Percentiles rank a stretch among this genome's conserved stretches.
These are phyloP conservation scores for Bifiguratus adelaidae DNA, from an alignment of 192 early-diverging fungal genomes.

Conservation along the genomic window DNA sequence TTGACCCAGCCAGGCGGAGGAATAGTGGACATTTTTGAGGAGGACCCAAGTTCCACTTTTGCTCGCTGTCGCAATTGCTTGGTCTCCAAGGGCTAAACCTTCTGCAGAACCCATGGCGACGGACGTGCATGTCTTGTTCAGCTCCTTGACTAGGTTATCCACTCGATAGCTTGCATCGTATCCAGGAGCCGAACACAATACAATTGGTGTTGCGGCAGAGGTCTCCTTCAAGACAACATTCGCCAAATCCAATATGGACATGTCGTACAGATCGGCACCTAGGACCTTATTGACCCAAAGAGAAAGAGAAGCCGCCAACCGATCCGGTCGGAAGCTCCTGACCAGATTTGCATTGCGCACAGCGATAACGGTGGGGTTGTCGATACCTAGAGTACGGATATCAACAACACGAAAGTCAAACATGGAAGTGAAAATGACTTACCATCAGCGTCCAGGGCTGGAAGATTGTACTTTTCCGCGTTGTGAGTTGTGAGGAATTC, in stretches of 20 bases:
- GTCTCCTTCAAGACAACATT: slow-evolving; percentile 64
- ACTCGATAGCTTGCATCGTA: slow-evolving; percentile 94
- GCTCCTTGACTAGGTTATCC: slow-evolving; percentile 74
- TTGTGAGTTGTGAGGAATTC: no score
- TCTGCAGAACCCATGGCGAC: slow-evolving; percentile 98
- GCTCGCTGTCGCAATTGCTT: slow-evolving; percentile 73
- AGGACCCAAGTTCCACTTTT: slow-evolving; percentile 92
- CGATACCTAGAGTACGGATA: slow-evolving; percentile 4
- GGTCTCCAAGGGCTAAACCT: slow-evolving; percentile 81
- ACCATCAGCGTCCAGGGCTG: slow-evolving; percentile 4
- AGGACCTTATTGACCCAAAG: slow-evolving; percentile 68
- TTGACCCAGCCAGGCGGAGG: slow-evolving; percentile 84
- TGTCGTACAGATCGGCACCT: slow-evolving; percentile 34
- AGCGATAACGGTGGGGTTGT: slow-evolving; percentile 41
- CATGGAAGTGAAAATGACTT: neutral
- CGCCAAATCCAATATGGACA: slow-evolving; percentile 58
- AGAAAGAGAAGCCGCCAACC: slow-evolving; percentile 60
- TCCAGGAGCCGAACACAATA: slow-evolving; percentile 86
- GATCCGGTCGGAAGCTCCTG: slow-evolving; percentile 83
- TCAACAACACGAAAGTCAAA: neutral
- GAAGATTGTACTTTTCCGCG: neutral
- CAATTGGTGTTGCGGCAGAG: slow-evolving; percentile 66
- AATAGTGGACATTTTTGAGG: slow-evolving; percentile 98
- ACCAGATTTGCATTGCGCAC: slow-evolving; percentile 74
- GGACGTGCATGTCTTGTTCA: slow-evolving; percentile 47